Evolutionary conservation across 2,329 filamentous ascomycete species (phyloP).

Genomic region (Chrysoporthe cubensis): DNA sequence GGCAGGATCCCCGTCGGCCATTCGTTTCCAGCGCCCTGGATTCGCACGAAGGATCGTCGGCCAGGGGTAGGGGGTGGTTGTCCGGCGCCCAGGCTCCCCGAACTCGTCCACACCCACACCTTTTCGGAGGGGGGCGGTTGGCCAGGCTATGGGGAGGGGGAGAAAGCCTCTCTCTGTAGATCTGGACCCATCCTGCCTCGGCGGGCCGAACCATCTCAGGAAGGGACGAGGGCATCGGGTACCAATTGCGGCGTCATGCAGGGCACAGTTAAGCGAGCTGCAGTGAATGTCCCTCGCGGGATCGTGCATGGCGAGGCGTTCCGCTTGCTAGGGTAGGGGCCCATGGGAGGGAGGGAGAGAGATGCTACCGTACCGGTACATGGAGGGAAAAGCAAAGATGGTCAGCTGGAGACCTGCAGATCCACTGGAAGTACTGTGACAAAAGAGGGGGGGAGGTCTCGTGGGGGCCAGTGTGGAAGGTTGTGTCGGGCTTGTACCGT

Average conservation of each 20-base stretch:
- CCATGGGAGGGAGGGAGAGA: conserved; percentile 8
- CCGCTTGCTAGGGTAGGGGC: conserved; percentile 13
- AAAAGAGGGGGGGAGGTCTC: conserved; percentile 14
- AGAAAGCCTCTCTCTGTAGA: background rate
- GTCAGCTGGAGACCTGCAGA: conserved; percentile 21
- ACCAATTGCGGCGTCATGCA: conserved; percentile 18
- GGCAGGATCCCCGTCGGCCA: conserved; percentile 4
- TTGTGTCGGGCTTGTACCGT: conserved; percentile 6
- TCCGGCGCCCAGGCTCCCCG: conserved; percentile 14
- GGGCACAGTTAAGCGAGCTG: conserved; percentile 24
- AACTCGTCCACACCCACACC: background rate
- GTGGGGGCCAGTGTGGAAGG: conserved; percentile 23
- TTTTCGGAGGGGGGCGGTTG: background rate
- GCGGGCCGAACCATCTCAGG: conserved; percentile 23
- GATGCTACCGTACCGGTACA: conserved; percentile 30
- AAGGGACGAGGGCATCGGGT: conserved; percentile 10
- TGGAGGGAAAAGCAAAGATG: conserved; percentile 19
- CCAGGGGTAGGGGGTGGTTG: background rate
- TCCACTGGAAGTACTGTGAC: conserved; percentile 28
- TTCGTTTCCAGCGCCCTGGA: conserved; percentile 22
- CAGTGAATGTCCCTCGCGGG: conserved; percentile 20
- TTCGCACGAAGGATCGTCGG: conserved; percentile 20
- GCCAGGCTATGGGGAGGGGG: background rate
- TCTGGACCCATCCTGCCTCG: conserved; percentile 13
- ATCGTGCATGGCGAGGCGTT: conserved; percentile 25